These are phyloP conservation scores for Carex sylvatica DNA, from an alignment of 202 grass and related monocot genomes.

Conservation along the genomic window DNA sequence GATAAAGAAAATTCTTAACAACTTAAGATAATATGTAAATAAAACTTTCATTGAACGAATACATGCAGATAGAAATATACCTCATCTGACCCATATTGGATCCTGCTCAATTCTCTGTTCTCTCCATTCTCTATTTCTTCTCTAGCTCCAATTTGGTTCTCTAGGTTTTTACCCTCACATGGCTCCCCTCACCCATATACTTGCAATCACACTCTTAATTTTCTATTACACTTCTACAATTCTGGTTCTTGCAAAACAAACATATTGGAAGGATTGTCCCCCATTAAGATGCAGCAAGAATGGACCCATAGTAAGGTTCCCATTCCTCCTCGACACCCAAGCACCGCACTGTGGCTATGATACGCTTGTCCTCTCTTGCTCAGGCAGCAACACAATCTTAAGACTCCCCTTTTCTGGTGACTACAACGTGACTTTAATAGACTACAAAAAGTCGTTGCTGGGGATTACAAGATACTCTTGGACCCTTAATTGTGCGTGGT, in stretches of 20 bases:
- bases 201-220: not conserved
- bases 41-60: no score
- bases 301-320: conserved; percentile 33
- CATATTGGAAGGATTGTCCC: conserved; percentile 13
- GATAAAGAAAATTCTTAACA: no score
- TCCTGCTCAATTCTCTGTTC: no score
- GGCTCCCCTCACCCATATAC: not conserved
- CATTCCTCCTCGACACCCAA: conserved; percentile 27
- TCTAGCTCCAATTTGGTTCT: not conserved
- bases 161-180: not conserved
- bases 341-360: conserved; percentile 23
- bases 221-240: not conserved
- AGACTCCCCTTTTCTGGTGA: conserved; percentile 8
- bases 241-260: not conserved
- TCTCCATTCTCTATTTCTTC: not conserved
- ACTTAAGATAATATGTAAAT: no score
- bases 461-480: not conserved
- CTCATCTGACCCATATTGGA: no score
- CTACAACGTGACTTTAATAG: conserved; percentile 30
- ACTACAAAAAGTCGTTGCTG: not conserved
- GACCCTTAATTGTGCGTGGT: conserved; percentile 13
- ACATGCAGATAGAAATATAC: no score
- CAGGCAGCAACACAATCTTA: conserved; percentile 12
- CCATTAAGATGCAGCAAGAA: conserved; percentile 3
- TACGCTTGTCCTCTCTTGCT: conserved; percentile 36